Conservation (phyloP, 2,329 filamentous ascomycete species). For the Colletotrichum destructivum region DNA sequence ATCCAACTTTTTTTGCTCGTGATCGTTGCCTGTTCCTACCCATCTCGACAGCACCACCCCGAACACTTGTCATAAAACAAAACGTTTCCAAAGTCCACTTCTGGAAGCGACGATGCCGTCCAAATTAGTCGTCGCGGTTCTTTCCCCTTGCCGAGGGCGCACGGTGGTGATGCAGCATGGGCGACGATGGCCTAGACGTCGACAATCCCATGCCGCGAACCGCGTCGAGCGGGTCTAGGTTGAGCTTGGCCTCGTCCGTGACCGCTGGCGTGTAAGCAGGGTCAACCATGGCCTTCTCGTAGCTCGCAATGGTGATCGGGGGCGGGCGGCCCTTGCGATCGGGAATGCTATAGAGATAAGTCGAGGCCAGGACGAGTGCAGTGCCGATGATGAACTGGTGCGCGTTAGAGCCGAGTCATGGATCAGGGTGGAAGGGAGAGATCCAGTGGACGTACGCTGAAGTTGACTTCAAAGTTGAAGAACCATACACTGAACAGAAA, state of each 20-base stretch:
- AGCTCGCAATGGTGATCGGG: constrained; percentile 78
- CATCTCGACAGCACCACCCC: neutral
- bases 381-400: constrained; percentile 86
- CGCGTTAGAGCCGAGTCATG: constrained; percentile 18
- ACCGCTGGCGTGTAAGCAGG: constrained; percentile 56
- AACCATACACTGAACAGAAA: constrained; percentile 88
- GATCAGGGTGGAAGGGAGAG: constrained; percentile 11
- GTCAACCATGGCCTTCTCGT: constrained; percentile 81
- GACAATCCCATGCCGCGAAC: constrained; percentile 57
- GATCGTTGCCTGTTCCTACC: constrained; percentile 2
- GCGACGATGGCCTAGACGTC: constrained; percentile 64
- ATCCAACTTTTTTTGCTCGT: constrained; percentile 30
- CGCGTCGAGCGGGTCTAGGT: constrained; percentile 59
- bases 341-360: constrained; percentile 85
- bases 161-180: constrained; percentile 53
- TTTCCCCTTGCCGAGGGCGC: constrained; percentile 41
- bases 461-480: constrained; percentile 83
- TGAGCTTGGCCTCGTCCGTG: constrained; percentile 52
- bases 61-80: neutral
- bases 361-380: constrained; percentile 82
- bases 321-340: constrained; percentile 74
- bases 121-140: constrained; percentile 40
- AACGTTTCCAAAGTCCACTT: neutral
- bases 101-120: neutral
- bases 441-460: constrained; percentile 73